Evolutionary conservation across 805 yeast genomes (phyloP).

Genomic region (Zygosaccharomyces gambellarensis): DNA sequence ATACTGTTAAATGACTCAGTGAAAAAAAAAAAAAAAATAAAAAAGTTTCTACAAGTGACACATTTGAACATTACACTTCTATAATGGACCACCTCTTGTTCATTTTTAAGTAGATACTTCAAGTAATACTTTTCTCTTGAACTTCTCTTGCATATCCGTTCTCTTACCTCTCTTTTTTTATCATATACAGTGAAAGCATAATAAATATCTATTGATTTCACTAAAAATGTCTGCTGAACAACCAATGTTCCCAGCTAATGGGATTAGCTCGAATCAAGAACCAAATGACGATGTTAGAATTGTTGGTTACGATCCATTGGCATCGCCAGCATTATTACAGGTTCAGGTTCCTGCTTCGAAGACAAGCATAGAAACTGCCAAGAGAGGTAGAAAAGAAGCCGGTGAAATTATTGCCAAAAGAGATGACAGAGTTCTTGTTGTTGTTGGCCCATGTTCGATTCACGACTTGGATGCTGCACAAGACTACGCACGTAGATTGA

Average conservation of each 20-base stretch:
- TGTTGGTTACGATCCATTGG: constrained; percentile 88
- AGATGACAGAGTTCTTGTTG: constrained; percentile 79
- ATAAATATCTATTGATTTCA: background rate
- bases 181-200: too few relatives aligned
- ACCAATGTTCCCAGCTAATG: constrained; percentile 37
- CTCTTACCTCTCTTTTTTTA: background rate
- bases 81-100: background rate
- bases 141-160: background rate
- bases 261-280: constrained; percentile 37
- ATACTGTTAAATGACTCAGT: constrained; percentile 2
- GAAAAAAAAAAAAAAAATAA: background rate
- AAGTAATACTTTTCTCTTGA: background rate
- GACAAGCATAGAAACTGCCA: constrained; percentile 55
- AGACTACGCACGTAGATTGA: constrained; percentile 74
- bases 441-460: constrained; percentile 96
- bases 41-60: constrained; percentile 2
- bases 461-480: constrained; percentile 88
- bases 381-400: constrained; percentile 73
- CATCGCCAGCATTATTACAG: constrained; percentile 87
- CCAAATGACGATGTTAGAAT: constrained; percentile 74
- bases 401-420: constrained; percentile 64
- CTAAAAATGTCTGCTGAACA: constrained; percentile 16
- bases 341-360: constrained; percentile 69
- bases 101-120: background rate
- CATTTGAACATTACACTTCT: background rate